Percentiles rank a stretch among this genome's conserved stretches.
Conservation (phyloP, 768 basidiomycete genomes). For the Cystobasidium ongulense region DNA sequence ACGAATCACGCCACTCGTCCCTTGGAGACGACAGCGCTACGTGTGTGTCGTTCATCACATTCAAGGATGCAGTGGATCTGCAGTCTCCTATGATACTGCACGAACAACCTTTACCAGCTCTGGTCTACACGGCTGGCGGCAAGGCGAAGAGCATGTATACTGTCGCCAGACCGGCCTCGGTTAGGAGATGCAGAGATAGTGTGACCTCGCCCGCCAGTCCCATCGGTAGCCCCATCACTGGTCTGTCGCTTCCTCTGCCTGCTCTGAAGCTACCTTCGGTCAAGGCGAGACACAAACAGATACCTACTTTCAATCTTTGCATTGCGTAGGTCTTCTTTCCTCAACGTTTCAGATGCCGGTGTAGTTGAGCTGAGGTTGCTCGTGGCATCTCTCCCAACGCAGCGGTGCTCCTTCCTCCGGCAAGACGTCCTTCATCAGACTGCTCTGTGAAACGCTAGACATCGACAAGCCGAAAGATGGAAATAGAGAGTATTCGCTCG, state of each 20-base stretch:
- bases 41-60: background rate
- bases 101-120: background rate
- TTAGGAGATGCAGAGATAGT: background rate
- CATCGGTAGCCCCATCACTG: background rate
- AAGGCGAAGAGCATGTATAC: conserved; percentile 21
- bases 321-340: background rate
- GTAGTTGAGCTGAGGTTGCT: background rate
- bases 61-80: background rate
- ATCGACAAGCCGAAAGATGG: background rate
- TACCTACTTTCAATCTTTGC: background rate
- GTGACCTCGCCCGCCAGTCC: background rate
- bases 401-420: background rate
- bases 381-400: background rate
- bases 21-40: background rate
- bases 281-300: conserved; percentile 1
- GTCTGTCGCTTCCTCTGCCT: background rate
- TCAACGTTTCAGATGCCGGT: background rate
- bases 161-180: background rate
- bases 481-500: background rate
- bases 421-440: conserved; percentile 3
- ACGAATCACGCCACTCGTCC: background rate
- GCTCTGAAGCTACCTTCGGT: background rate
- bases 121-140: background rate
- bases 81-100: background rate
- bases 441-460: background rate